phyloP scores from a whole-genome alignment of 306 rosid genomes.

The Astragalus glycyphyllos region DNA sequence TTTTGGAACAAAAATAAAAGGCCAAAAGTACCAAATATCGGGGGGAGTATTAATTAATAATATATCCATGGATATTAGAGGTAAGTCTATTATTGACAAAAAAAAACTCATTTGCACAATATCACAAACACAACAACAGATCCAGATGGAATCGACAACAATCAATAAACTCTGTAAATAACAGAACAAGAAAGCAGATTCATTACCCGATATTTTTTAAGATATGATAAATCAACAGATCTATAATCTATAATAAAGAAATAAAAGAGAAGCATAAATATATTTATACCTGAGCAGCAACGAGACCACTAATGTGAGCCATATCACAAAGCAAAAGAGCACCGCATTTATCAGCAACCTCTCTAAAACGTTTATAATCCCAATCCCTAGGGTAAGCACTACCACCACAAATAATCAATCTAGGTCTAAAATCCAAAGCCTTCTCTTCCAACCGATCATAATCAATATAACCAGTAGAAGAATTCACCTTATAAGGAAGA shows the following conservation, averaged over 20 bases:
- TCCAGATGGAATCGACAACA: background rate
- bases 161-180: background rate
- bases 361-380: conserved; percentile 76
- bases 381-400: conserved; percentile 96
- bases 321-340: conserved; percentile 91
- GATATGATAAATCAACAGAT: conserved; percentile 10
- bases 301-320: conserved; percentile 97
- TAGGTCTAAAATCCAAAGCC: conserved; percentile 94
- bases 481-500: conserved; percentile 84
- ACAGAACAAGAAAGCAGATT: conserved; percentile 12
- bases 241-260: background rate
- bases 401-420: conserved; percentile 87
- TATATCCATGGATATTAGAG: background rate
- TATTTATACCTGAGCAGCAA: conserved; percentile 77
- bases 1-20: no score
- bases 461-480: conserved; percentile 70
- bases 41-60: no score
- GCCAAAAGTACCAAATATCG: no score
- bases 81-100: no score
- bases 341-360: conserved; percentile 82
- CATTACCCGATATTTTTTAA: background rate
- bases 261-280: background rate
- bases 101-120: background rate
- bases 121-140: background rate
- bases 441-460: conserved; percentile 90